Conservation (phyloP, 768 basidiomycete species). For the Exidia glandulosa region DNA sequence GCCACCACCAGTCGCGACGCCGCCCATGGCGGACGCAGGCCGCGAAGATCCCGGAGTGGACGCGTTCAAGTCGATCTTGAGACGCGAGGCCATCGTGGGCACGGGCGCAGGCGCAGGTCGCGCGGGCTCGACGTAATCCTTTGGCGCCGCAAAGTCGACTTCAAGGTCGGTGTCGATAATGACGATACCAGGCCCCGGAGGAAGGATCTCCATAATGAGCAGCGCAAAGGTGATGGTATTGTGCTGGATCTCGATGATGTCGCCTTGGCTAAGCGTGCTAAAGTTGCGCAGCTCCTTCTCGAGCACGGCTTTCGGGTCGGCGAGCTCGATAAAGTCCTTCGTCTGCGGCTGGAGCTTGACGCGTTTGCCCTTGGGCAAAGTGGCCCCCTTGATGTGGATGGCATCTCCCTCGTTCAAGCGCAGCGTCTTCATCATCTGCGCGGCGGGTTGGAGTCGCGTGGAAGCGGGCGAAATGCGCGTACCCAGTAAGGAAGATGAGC, state of each 20-base stretch:
- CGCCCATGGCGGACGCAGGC: conserved; percentile 62
- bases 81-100: conserved; percentile 90
- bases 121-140: conserved; percentile 83
- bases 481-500: conserved; percentile 94
- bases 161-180: conserved; percentile 95
- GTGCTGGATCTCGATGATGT: conserved; percentile 97
- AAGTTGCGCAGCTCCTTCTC: conserved; percentile 94
- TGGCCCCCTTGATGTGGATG: conserved; percentile 81
- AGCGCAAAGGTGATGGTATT: conserved; percentile 93
- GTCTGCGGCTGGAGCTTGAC: conserved; percentile 96
- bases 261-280: conserved; percentile 82
- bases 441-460: neutral
- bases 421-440: conserved; percentile 89
- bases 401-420: conserved; percentile 90
- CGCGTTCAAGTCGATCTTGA: conserved; percentile 86
- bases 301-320: conserved; percentile 95
- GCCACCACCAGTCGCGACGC: conserved; percentile 30
- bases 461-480: conserved; percentile 6
- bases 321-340: conserved; percentile 91
- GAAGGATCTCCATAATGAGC: conserved; percentile 86
- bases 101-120: conserved; percentile 70
- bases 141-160: conserved; percentile 41
- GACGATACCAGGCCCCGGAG: conserved; percentile 78
- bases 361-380: conserved; percentile 84
- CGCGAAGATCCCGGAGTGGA: conserved; percentile 79